A percentile compares a stretch with the other conserved stretches of the same genome.
Conservation (phyloP, 164 flowering plant species). For the Macadamia integrifolia region DNA sequence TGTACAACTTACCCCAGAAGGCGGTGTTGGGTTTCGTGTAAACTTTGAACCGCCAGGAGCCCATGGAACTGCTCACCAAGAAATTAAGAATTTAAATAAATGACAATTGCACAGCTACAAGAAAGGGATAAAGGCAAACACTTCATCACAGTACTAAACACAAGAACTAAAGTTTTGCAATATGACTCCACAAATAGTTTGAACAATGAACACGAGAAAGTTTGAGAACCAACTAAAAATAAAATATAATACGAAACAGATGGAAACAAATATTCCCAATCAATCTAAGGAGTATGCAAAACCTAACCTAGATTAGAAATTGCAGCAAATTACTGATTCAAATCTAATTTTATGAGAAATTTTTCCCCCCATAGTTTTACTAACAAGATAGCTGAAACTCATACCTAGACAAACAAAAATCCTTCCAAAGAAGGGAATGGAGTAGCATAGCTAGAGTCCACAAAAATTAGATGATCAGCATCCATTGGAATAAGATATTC, state of each 20-base stretch:
- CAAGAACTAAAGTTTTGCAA: not conserved
- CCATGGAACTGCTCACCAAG: slow-evolving; percentile 80
- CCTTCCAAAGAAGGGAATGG: no score
- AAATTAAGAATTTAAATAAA: slow-evolving; percentile 6
- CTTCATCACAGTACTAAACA: not conserved
- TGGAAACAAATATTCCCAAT: not conserved
- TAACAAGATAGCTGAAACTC: no score
- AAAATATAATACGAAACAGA: not conserved
- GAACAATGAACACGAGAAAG: not conserved
- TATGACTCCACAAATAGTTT: no score
- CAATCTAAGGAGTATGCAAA: not conserved
- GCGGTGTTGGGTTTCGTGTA: slow-evolving; percentile 79
- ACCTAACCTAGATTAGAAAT: not conserved
- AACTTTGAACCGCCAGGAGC: slow-evolving; percentile 97
- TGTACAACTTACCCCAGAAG: slow-evolving; percentile 58
- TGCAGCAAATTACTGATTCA: no score
- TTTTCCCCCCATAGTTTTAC: no score
- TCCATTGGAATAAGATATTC: no score
- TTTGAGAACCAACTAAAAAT: no score
- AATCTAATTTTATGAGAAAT: no score
- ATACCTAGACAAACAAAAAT: no score
- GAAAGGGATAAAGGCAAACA: not conserved
- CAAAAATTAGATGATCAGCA: no score
- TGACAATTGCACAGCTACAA: no score
- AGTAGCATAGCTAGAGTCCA: no score